Conservation (phyloP, 2,329 filamentous ascomycete species). For the Arthroderma sp. region DNA sequence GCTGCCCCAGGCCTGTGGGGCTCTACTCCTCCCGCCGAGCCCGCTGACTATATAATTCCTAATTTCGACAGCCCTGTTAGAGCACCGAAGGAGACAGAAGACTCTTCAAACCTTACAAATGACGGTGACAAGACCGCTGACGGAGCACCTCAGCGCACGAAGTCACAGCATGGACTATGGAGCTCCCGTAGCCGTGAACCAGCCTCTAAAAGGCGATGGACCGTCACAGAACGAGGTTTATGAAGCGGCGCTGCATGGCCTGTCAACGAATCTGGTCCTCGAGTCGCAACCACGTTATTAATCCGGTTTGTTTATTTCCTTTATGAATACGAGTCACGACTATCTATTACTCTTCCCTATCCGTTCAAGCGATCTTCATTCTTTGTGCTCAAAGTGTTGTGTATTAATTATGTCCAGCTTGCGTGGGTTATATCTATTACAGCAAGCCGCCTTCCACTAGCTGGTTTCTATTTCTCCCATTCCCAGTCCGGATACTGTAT, state of each 20-base stretch:
- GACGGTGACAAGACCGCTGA: not conserved
- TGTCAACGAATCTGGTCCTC: not conserved
- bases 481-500: too few species aligned
- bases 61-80: conserved; percentile 22
- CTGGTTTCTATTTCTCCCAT: too few species aligned
- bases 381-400: too few species aligned
- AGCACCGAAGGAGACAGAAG: not conserved
- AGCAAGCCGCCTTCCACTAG: too few species aligned
- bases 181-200: conserved; percentile 19
- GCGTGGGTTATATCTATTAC: too few species aligned
- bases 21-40: conserved; percentile 18
- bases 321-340: too few species aligned
- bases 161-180: conserved; percentile 29
- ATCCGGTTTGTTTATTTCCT: too few species aligned
- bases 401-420: too few species aligned
- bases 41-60: conserved; percentile 26
- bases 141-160: conserved; percentile 18
- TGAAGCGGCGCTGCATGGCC: not conserved
- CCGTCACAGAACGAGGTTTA: conserved; percentile 24
- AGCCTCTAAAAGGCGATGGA: conserved; percentile 28
- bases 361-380: too few species aligned
- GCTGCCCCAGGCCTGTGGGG: conserved; percentile 28
- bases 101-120: not conserved
- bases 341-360: too few species aligned
- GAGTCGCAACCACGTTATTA: not conserved